A percentile compares a stretch with the other conserved stretches of the same genome.
These are phyloP conservation scores for Starmerella vaccinii DNA, from an alignment of 805 yeast species.

Conservation along the genomic window DNA sequence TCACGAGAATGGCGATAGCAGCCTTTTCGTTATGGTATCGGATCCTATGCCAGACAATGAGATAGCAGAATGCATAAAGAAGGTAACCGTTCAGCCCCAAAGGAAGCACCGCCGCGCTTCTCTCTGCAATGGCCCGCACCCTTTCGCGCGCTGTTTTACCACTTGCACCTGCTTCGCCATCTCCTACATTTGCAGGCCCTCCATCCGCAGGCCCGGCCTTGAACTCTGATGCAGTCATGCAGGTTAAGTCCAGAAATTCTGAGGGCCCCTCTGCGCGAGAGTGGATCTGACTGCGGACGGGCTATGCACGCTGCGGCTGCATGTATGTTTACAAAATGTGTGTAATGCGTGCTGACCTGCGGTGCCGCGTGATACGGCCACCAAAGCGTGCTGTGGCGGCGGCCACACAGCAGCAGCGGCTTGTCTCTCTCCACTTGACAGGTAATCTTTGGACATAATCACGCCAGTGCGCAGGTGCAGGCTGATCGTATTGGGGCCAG, in stretches of 20 bases:
- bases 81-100: slow-evolving; percentile 19
- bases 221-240: neutral
- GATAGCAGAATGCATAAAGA: slow-evolving; percentile 23
- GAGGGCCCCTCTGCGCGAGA: too few species aligned
- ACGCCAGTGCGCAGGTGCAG: too few species aligned
- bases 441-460: too few species aligned
- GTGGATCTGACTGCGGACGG: too few species aligned
- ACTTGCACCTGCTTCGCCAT: neutral
- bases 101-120: slow-evolving; percentile 3
- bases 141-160: neutral
- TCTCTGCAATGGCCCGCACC: neutral
- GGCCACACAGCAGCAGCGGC: too few species aligned
- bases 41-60: slow-evolving; percentile 19
- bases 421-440: too few species aligned
- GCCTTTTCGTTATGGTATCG: slow-evolving; percentile 10
- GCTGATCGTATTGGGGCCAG: too few species aligned
- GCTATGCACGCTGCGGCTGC: too few species aligned
- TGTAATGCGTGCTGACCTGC: slow-evolving; percentile 34
- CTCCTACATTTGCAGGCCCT: neutral
- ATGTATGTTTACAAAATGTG: too few species aligned
- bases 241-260: too few species aligned
- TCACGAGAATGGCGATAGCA: slow-evolving; percentile 19
- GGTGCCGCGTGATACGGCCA: neutral
- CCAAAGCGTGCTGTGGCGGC: too few species aligned
- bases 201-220: slow-evolving; percentile 2